Evolutionary conservation across 768 basidiomycete species (phyloP).

Genomic region (Trametes punicea): DNA sequence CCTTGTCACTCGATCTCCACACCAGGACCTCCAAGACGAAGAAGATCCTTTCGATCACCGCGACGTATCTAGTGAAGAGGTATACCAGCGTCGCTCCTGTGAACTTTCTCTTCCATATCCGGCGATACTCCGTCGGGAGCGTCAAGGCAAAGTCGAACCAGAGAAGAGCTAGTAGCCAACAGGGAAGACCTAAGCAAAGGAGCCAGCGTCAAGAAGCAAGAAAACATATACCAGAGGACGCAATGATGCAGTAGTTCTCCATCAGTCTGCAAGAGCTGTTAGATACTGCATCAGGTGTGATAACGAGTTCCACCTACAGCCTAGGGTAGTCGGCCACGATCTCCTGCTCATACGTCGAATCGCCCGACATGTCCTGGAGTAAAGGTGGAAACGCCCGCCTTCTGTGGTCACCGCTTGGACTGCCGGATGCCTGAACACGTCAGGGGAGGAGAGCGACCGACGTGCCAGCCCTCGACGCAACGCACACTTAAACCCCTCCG

Average conservation of each 20-base stretch:
- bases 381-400: too few species aligned
- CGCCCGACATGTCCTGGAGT: not conserved
- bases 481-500: too few species aligned
- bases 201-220: not conserved
- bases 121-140: not conserved
- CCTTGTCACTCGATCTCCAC: not conserved
- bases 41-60: conserved; percentile 1
- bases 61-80: not conserved
- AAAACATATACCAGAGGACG: not conserved
- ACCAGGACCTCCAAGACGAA: not conserved
- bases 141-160: conserved; percentile 3
- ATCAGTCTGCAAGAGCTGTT: not conserved
- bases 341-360: not conserved
- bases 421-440: too few species aligned
- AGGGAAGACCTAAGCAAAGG: too few species aligned
- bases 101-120: conserved; percentile 9
- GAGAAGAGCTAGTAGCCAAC: not conserved
- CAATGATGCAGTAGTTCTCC: conserved; percentile 6
- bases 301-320: not conserved
- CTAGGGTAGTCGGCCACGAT: not conserved
- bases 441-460: too few species aligned
- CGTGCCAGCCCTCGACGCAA: too few species aligned
- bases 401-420: too few species aligned
- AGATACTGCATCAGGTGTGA: not conserved
- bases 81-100: conserved; percentile 1